Evolutionary conservation across 192 early-diverging fungal genomes (phyloP), one percentile per base, ranked within the genome.

Genomic region (Coemansia sp.): DNA sequence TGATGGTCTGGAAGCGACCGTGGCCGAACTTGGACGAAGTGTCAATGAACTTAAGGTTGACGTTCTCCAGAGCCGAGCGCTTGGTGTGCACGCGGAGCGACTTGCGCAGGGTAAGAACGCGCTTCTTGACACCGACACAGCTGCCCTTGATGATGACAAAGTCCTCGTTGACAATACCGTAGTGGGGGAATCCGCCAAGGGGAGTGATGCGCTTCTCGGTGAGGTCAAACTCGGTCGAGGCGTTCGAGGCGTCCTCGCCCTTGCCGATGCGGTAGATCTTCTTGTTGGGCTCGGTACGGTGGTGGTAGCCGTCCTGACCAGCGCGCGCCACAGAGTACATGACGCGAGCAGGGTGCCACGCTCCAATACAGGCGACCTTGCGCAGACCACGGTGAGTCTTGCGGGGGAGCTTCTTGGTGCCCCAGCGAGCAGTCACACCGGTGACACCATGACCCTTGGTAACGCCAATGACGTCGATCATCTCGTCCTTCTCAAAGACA

Each of bases 311-410:
- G 87, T 95, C 87, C 90, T 99, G 98, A 96, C 98, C 98, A 74
- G 98, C 94, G 84, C 98, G 96, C 64, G 98, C 92, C 70, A 99
- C 96, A 62, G 98, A 95, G 94, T 90, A 98, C 95, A 95, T 96
- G 83, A 98, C 97, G 56, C 93, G 89, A 69, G 90, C 89, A 74
- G 94, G 93, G 89, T 98, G 95, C 94, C 94, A 99, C 49, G 95
- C 94, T 85, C 97, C 98, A 67, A 99, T 99, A 93, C 98, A 99
- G 76, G 98, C 98, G 61, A 99, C 96, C 92, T 99, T 99, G 79
- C 98, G 93, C 77, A 99, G 92, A 97, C 98, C 98, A 86, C 92
- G 94, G 89, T 99, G 98, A 53, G 98, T 99, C 93, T 99, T 99
- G 79, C 98, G 91, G 41, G 95, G 98, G 65, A 99, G 93, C 92